Evolutionary conservation across 2,329 filamentous ascomycete genomes (phyloP).

Genomic region (Aspergillus jensenii): DNA sequence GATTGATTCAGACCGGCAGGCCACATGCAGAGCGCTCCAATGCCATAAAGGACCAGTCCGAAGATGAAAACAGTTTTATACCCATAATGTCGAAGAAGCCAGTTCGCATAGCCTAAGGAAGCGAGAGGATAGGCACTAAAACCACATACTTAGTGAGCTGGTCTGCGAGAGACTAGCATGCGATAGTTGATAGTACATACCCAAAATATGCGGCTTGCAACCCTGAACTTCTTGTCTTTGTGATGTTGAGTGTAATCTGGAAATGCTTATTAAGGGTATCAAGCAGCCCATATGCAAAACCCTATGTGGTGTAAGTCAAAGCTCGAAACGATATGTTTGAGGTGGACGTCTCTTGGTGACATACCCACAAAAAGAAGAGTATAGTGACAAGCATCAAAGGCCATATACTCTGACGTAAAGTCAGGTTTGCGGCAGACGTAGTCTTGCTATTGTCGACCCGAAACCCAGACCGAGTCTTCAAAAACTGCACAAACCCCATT

Average conservation of each 20-base stretch:
- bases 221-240: conserved; percentile 59
- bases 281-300: conserved; percentile 51
- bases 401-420: conserved; percentile 44
- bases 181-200: conserved; percentile 34
- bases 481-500: conserved; percentile 30
- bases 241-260: conserved; percentile 56
- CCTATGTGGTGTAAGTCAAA: conserved; percentile 26
- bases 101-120: conserved; percentile 54
- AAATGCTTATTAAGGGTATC: conserved; percentile 58
- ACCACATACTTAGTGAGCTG: not conserved
- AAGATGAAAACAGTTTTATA: conserved; percentile 80
- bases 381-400: conserved; percentile 48
- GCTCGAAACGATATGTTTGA: not conserved
- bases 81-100: conserved; percentile 69
- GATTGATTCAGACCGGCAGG: conserved; percentile 71
- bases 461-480: conserved; percentile 33
- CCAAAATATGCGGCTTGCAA: conserved; percentile 67
- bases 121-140: conserved; percentile 54
- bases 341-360: not conserved
- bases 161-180: not conserved
- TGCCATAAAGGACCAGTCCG: conserved; percentile 67
- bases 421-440: conserved; percentile 44
- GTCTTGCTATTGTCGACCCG: conserved; percentile 35
- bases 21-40: conserved; percentile 81
- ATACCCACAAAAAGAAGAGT: conserved; percentile 55